Percentiles rank a stretch among this genome's conserved stretches.
Conservation (phyloP, 345 rosid genomes). For the Acer saccharum region DNA sequence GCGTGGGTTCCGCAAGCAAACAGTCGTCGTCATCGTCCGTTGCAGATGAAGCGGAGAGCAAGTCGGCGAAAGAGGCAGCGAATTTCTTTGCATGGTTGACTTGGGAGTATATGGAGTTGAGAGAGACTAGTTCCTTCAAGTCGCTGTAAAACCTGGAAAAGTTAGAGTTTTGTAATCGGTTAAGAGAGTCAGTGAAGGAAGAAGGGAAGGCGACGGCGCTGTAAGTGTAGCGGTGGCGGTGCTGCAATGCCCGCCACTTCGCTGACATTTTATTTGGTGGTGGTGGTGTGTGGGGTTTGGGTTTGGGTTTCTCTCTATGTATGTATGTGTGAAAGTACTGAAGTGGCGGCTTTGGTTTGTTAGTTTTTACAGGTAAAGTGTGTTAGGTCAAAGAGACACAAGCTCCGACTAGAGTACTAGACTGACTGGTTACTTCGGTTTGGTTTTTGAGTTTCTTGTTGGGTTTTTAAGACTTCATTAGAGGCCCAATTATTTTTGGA, state of each 20-base stretch:
- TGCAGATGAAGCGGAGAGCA: not conserved
- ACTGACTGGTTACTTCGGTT: too few relatives aligned
- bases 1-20: conserved; percentile 40
- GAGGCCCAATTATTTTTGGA: too few relatives aligned
- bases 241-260: conserved; percentile 96
- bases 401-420: too few relatives aligned
- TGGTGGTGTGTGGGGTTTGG: not conserved
- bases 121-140: conserved; percentile 53
- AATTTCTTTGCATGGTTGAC: conserved; percentile 66
- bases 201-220: conserved; percentile 75
- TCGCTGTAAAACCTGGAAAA: conserved; percentile 47
- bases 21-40: conserved; percentile 2
- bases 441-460: too few relatives aligned
- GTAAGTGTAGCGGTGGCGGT: conserved; percentile 95
- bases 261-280: conserved; percentile 60
- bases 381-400: too few relatives aligned
- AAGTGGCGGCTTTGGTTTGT: too few relatives aligned
- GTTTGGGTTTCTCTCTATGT: not conserved
- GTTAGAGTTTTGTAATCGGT: conserved; percentile 23
- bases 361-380: too few relatives aligned
- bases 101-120: conserved; percentile 78
- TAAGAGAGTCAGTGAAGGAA: conserved; percentile 47
- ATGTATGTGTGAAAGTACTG: too few relatives aligned
- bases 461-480: too few relatives aligned
- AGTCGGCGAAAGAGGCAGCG: conserved; percentile 52